phyloP scores from a whole-genome alignment of 768 basidiomycete genomes.

The Kwoniella botswanensis region DNA sequence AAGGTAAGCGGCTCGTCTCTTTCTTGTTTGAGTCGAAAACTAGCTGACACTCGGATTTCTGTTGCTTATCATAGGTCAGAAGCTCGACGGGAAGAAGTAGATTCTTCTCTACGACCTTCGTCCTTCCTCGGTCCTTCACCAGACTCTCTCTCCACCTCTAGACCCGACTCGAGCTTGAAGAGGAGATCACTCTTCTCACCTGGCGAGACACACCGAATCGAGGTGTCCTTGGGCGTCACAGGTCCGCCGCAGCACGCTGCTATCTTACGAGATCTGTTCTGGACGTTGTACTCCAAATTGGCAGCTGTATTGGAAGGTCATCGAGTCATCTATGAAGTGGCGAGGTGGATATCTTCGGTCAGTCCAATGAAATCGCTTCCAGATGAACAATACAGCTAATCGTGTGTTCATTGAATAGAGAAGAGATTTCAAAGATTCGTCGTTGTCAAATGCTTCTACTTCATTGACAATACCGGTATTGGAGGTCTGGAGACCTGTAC shows the following conservation, averaged over 20 bases:
- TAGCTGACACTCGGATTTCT: not conserved
- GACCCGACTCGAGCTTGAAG: slow-evolving; percentile 18
- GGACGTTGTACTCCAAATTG: slow-evolving; percentile 95
- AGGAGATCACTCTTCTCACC: slow-evolving; percentile 38
- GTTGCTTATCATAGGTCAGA: slow-evolving; percentile 16
- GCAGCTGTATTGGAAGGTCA: slow-evolving; percentile 92
- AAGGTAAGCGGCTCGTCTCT: slow-evolving; percentile 62
- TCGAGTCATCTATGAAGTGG: slow-evolving; percentile 85
- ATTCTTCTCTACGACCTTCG: slow-evolving; percentile 23
- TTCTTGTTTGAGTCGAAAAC: not conserved
- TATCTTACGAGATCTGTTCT: slow-evolving; percentile 87
- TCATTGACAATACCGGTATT: slow-evolving; percentile 65
- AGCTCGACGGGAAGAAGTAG: slow-evolving; percentile 36
- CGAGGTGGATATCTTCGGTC: slow-evolving; percentile 87
- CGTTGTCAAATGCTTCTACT: slow-evolving; percentile 71
- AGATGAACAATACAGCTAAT: not conserved
- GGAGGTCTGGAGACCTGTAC: slow-evolving; percentile 87
- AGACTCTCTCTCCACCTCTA: not conserved
- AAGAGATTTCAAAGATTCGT: slow-evolving; percentile 86
- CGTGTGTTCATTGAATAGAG: slow-evolving; percentile 63
- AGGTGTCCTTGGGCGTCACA: slow-evolving; percentile 58
- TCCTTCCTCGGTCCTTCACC: slow-evolving; percentile 14
- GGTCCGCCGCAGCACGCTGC: slow-evolving; percentile 71
- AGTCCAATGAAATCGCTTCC: slow-evolving; percentile 56
- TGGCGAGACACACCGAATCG: slow-evolving; percentile 61